Conservation (phyloP, 1,139 yeast genomes). For the Taphrina communis region DNA sequence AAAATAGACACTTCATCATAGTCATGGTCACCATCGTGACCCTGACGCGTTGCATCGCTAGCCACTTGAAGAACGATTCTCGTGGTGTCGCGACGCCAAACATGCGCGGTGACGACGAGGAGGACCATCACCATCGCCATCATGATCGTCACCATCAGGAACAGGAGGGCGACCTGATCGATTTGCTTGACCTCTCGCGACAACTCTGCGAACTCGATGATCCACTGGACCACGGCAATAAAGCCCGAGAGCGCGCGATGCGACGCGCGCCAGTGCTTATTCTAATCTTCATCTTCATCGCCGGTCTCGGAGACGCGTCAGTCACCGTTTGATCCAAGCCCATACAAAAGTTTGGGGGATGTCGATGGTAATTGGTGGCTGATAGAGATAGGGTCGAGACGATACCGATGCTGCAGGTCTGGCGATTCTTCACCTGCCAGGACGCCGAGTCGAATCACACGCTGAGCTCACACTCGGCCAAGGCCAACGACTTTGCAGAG, state of each 20-base stretch:
- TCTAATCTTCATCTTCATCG: slow-evolving; percentile 2
- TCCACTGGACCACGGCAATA: not conserved
- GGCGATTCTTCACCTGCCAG: slow-evolving; percentile 13
- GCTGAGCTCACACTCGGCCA: not conserved
- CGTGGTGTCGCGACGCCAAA: too few species aligned
- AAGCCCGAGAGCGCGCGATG: not conserved
- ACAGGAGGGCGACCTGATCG: not conserved
- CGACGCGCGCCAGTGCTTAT: slow-evolving; percentile 1
- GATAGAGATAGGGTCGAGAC: not conserved
- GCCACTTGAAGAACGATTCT: too few species aligned
- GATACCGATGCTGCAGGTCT: slow-evolving; percentile 15
- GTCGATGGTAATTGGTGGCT: not conserved
- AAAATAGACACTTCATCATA: too few species aligned
- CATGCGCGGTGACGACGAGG: too few species aligned
- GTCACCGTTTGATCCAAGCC: not conserved
- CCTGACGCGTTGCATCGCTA: too few species aligned
- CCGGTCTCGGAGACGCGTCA: slow-evolving; percentile 20
- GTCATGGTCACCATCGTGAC: too few species aligned
- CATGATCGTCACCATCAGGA: not conserved
- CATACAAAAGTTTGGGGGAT: too few species aligned
- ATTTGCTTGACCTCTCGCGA: slow-evolving; percentile 7
- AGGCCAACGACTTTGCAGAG: slow-evolving; percentile 1
- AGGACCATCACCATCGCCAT: not conserved
- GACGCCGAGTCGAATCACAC: slow-evolving; percentile 3
- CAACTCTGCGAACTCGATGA: slow-evolving; percentile 1